Evolutionary conservation across 257 asterid species (phyloP), one percentile per base, ranked within the genome.

Genomic region (Solanum boliviense): DNA sequence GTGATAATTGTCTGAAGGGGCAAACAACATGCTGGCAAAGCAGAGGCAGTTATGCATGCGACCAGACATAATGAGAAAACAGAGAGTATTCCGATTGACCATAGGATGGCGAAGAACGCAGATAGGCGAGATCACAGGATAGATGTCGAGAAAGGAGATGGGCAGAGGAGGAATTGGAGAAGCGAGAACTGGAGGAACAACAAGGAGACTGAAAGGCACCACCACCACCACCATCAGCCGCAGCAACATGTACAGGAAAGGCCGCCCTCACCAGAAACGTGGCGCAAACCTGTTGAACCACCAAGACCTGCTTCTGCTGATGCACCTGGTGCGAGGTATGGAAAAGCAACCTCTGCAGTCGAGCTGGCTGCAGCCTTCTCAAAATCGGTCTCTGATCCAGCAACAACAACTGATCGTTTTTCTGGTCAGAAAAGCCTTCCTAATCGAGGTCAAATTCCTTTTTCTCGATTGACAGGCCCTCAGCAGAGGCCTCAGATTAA

Each of bases 361-460:
- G 99, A 95, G 94, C 98, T 97, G 82, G 98, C 99, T 68, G 96
- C 94, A 88, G 97, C 96, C 86, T 97, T 95, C 88, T 97, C 98
- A 4, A 95, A 89, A 90, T 92, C 99, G 6, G 93, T 92, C 44
- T 92, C 97, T 13, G 95, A 93, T 90, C 93, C 96, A 56, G 67
- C 92, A 13, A 84, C 86, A 78, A 88, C 86, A 73, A 88, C 91
- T 29, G 96, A 91, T 78, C 93, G 90, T 27, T 88, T 93, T 60
- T 85, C 96, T 25, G 94, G 92, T 72, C 92, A 92, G 87, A 90
- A 94, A 89, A 94, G 95, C 73, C 86, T 92, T 89, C 95, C 95
- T n/a, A 87, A 88, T 67, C 94, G 90, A 41, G 92, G 89, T 70
- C 97, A 93, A 90, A 44, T 93, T 60, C 98, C 98, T 3, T 95